These are phyloP conservation scores for Tulasnella sp. DNA, from an alignment of 768 basidiomycete genomes.

Conservation along the genomic window DNA sequence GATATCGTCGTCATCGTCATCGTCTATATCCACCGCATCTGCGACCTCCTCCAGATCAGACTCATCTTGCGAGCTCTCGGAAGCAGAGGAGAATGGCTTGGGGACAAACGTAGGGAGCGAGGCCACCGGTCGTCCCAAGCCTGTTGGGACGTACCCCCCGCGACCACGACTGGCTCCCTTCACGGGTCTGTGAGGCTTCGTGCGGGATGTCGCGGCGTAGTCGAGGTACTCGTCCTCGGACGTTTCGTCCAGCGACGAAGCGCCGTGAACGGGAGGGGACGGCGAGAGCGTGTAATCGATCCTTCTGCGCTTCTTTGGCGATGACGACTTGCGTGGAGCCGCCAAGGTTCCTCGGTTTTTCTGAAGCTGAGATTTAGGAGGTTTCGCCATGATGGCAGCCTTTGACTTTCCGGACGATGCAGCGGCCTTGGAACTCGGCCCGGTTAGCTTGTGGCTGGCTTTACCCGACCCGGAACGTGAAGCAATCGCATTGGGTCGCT, in stretches of 20 bases:
- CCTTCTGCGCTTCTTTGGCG: neutral
- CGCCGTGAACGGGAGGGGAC: neutral
- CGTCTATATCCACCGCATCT: neutral
- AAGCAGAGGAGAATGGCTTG: neutral
- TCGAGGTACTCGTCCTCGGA: neutral
- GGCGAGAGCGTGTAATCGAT: neutral
- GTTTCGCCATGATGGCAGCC: neutral
- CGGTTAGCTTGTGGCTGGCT: neutral
- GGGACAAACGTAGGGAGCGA: neutral
- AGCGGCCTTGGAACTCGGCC: neutral
- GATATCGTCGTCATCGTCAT: slow-evolving; percentile 20
- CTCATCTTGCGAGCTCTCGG: slow-evolving; percentile 20
- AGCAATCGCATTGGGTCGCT: neutral
- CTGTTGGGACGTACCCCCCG: neutral
- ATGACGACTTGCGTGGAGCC: neutral
- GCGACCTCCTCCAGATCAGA: neutral
- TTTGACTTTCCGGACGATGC: neutral
- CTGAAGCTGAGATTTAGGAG: neutral
- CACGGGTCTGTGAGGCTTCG: neutral
- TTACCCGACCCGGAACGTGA: neutral
- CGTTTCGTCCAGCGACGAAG: neutral
- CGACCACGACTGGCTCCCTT: neutral
- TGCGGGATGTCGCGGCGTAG: neutral
- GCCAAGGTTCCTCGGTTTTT: neutral
- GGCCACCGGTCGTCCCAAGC: neutral